phyloP scores from a whole-genome alignment of 2,329 filamentous ascomycete species.

The Colletotrichum chrysophilum region DNA sequence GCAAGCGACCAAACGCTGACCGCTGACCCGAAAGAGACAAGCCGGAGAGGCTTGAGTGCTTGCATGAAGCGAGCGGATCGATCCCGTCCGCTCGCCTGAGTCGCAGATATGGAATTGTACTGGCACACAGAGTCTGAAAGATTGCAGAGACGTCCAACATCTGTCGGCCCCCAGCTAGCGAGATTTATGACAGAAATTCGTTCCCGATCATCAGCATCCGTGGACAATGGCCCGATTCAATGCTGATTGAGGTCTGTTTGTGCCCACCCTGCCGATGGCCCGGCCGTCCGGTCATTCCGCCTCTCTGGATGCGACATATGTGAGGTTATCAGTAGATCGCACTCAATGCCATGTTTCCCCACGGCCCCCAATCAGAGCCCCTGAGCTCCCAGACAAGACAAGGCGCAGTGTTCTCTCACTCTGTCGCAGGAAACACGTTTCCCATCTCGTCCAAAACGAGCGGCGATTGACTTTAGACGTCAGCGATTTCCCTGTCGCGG shows the following conservation, averaged over 20 bases:
- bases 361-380: not conserved
- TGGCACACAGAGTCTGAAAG: not conserved
- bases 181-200: not conserved
- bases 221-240: not conserved
- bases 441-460: not conserved
- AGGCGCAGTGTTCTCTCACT: not conserved
- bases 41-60: conserved; percentile 13
- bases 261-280: not conserved
- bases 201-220: not conserved
- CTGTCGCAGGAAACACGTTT: not conserved
- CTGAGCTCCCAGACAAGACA: not conserved
- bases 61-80: conserved; percentile 20
- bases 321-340: not conserved
- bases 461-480: not conserved
- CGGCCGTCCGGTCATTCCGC: not conserved
- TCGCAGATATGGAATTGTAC: not conserved
- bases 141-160: not conserved
- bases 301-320: not conserved
- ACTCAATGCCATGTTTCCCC: not conserved
- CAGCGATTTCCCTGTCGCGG: not conserved
- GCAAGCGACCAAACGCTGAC: conserved; percentile 6
- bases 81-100: conserved; percentile 15
- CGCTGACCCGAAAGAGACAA: conserved; percentile 10
- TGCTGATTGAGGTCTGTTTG: not conserved
- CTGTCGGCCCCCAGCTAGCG: not conserved